These are phyloP conservation scores for Clathrospora elynae DNA, from an alignment of 2,329 filamentous ascomycete genomes.

Conservation along the genomic window DNA sequence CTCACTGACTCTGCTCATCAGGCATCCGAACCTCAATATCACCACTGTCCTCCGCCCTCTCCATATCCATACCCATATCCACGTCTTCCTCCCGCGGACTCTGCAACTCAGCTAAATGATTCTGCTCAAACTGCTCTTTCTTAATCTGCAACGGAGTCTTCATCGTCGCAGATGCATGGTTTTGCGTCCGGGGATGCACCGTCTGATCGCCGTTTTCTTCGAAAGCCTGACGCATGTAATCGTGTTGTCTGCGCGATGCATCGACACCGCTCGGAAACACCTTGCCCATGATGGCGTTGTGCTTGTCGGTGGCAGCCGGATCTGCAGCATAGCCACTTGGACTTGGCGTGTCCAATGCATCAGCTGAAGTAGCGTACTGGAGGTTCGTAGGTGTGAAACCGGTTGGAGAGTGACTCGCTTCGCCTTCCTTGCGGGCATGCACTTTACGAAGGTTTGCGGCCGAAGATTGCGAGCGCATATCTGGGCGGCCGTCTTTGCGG, in stretches of 20 bases:
- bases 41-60: conserved; percentile 25
- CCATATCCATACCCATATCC: conserved; percentile 35
- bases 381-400: conserved; percentile 33
- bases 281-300: conserved; percentile 43
- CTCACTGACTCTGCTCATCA: conserved; percentile 19
- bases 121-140: conserved; percentile 26
- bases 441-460: conserved; percentile 59
- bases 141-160: conserved; percentile 27
- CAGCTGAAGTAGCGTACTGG: conserved; percentile 16
- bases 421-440: conserved; percentile 55
- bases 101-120: conserved; percentile 18
- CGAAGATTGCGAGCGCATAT: conserved; percentile 58
- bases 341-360: conserved; percentile 36
- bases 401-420: conserved; percentile 30
- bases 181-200: conserved; percentile 26
- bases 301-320: conserved; percentile 28
- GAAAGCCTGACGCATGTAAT: conserved; percentile 42
- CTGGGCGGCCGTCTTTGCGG: conserved; percentile 57
- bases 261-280: conserved; percentile 48
- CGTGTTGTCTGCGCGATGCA: conserved; percentile 37
- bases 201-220: conserved; percentile 36
- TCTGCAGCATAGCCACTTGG: conserved; percentile 23
- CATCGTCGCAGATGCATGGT: conserved; percentile 13
- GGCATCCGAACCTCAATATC: conserved; percentile 30
- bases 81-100: conserved; percentile 21